Base-by-base conservation (phyloP, 257 asterid species). In the Dorcoceras hygrometricum region DNA sequence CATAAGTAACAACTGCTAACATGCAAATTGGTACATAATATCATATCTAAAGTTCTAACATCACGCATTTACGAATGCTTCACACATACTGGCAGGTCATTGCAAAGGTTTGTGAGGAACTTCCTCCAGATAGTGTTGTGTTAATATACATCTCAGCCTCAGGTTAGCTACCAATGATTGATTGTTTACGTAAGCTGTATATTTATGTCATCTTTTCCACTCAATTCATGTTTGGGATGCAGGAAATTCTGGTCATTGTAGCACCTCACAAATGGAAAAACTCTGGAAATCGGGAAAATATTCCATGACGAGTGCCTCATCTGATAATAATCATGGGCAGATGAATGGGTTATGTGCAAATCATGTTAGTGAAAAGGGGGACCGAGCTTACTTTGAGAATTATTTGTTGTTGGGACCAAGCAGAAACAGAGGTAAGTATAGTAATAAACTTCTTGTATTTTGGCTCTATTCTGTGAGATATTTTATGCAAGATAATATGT, bases 41-140 rank as follows among this genome's bases (percentile, higher is more conserved):
- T 62, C 48, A 28, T 71, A 57, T 51, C n/a, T n/a, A 27, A 53
- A 65, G 64, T 60, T 74, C 65, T 75, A 25, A 76, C 66, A 3
- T 55, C 59, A 25, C n/a, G 26, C 55, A 36, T 65, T 64, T 67
- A 20, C 74, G 16, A 50, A 68, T 65, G 39, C 71, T 51, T 19
- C 43, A 60, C 69, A 23, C 75, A 57, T 58, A 24, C 66, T 67
- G 54, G 25, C 88, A 93, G 99, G 95, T 85, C 71, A 81, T 93
- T 70, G 99, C 99, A 29, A 80, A 94, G 59, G 81, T 83, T 28
- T 83, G 91, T 62, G 95, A 89, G 80, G 95, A 87, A 76, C 99
- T 93, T 69, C 95, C 95, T 74, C 81, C 75, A 26, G 99, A 93
- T 67, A 85, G 82, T 75, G 84, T 90, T 63, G 73, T 93, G 90